Evolutionary conservation across 805 yeast species (phyloP).

Genomic region (Limtongia smithiae): DNA sequence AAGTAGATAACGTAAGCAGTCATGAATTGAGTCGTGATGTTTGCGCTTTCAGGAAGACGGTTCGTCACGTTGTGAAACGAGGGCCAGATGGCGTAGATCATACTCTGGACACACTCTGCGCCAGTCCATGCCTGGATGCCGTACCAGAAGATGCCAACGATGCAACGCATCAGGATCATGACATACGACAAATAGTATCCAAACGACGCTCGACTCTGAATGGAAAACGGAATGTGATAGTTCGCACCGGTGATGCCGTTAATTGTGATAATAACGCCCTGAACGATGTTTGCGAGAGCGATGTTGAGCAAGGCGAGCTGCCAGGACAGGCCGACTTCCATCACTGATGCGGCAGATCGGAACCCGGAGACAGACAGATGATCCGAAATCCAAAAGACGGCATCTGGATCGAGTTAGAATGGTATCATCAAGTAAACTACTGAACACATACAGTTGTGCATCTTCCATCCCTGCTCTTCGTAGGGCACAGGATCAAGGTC

Average conservation of each 20-base stretch:
- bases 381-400: slow-evolving; percentile 33
- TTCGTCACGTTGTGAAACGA: slow-evolving; percentile 41
- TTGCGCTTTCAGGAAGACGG: slow-evolving; percentile 32
- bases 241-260: slow-evolving; percentile 49
- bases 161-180: slow-evolving; percentile 71
- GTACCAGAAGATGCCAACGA: slow-evolving; percentile 85
- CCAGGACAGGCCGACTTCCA: slow-evolving; percentile 46
- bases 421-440: neutral
- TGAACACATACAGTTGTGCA: slow-evolving; percentile 13
- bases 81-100: slow-evolving; percentile 73
- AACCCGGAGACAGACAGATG: slow-evolving; percentile 42
- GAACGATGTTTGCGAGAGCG: slow-evolving; percentile 43
- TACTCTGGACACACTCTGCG: slow-evolving; percentile 65
- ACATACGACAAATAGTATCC: slow-evolving; percentile 88
- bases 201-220: slow-evolving; percentile 71
- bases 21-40: slow-evolving; percentile 49
- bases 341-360: slow-evolving; percentile 44
- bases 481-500: slow-evolving; percentile 24
- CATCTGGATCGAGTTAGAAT: slow-evolving; percentile 19
- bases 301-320: slow-evolving; percentile 46
- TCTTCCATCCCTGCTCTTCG: slow-evolving; percentile 22
- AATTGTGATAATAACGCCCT: slow-evolving; percentile 42
- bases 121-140: slow-evolving; percentile 84
- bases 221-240: slow-evolving; percentile 64
- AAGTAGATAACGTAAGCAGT: slow-evolving; percentile 78